Evolutionary conservation across 2,329 filamentous ascomycete species (phyloP).

Genomic region (Rutstroemia sp.): DNA sequence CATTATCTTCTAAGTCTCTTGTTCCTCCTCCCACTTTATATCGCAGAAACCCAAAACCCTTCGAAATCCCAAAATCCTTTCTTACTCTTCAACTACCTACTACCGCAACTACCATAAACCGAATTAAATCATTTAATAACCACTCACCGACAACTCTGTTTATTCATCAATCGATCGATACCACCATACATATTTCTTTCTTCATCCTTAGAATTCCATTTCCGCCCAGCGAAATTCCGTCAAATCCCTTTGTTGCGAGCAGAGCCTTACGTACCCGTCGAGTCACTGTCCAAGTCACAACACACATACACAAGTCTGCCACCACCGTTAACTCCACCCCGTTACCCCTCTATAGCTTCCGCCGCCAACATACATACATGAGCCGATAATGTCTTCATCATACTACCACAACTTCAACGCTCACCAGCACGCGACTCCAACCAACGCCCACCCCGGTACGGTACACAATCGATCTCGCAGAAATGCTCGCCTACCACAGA

Average conservation of each 20-base stretch:
- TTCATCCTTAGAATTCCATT: background rate
- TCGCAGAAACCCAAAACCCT: background rate
- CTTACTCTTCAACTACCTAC: background rate
- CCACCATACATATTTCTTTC: background rate
- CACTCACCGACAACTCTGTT: background rate
- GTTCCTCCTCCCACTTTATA: conserved; percentile 2
- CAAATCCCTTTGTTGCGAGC: conserved; percentile 6
- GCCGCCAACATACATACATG: conserved; percentile 21
- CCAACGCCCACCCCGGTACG: conserved; percentile 38
- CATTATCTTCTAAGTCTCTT: background rate
- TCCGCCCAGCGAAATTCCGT: background rate
- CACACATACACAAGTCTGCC: background rate
- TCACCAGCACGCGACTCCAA: conserved; percentile 48
- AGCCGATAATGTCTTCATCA: conserved; percentile 48
- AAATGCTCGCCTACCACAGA: conserved; percentile 75
- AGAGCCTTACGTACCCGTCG: conserved; percentile 2
- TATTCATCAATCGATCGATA: background rate
- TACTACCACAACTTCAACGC: conserved; percentile 57
- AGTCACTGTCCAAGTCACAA: background rate
- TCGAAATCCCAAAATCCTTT: background rate
- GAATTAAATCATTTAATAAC: background rate
- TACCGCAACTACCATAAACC: background rate
- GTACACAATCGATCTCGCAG: conserved; percentile 78
- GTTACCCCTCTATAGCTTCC: background rate
- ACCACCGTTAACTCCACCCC: background rate